Evolutionary conservation across 768 basidiomycete genomes (phyloP), one percentile per base, ranked within the genome.

Genomic region (Russula foetens): DNA sequence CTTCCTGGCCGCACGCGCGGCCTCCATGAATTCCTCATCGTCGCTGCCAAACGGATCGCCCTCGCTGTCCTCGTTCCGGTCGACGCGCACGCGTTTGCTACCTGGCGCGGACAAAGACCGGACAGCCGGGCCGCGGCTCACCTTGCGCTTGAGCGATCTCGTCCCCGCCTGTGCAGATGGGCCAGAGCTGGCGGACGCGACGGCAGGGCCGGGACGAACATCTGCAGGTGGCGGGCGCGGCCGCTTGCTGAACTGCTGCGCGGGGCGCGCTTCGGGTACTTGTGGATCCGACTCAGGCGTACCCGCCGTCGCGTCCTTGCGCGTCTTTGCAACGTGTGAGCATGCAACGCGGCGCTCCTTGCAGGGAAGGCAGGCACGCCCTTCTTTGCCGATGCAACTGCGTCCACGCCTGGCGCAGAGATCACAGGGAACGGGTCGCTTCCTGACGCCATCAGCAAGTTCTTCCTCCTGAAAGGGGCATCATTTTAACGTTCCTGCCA

Each of bases 321-420:
- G 61, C 4, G 61, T 56, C 35, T 62, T 62, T 35, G 61, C 61
- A 50, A 62, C 61, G 43, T 62, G 61, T 31, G 61, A 62, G 51
- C 61, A 62, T 41, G 61, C 61, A 29, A 62, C 61, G 23, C 61
- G 61, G 51, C 61, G 61, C 24, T 62, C 61, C 61, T 62, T 62
- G 61, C 61, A 62, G 26, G 61, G 61, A 6, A 62, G 56, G 50
- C 61, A 62, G 21, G 61, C 61, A 4, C 61, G 56, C 7, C 61
- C 61, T 26, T 62, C 61, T n/a, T 62, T 62, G 29, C 61, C 61
- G 28, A 62, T 21, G 24, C 61, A 62, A 29, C 50, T 53, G 29
- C 61, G 61, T 21, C 56, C 56, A 28, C 61, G 61, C 26, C 61
- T 35, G 7, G 55, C 21, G 24, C 61, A 62, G 5, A 62, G 12